A percentile compares a stretch with the other conserved stretches of the same genome.
Conservation (phyloP, 352 stramenopile genomes). For the Globisporangium cystogenes region DNA sequence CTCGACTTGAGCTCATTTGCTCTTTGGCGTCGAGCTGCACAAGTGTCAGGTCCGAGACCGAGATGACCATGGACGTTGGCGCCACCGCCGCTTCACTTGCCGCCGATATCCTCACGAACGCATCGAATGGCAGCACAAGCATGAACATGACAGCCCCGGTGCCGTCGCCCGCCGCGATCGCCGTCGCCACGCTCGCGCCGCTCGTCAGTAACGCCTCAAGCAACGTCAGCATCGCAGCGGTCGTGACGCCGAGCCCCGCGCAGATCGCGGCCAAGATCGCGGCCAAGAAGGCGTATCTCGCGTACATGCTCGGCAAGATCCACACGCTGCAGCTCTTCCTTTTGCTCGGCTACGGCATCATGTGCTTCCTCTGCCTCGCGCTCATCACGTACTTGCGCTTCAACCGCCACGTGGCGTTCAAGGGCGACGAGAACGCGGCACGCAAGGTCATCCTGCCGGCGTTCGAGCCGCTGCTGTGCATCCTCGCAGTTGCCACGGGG, state of each 20-base stretch:
- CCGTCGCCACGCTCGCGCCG: conserved; percentile 1
- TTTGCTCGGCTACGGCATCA: conserved; percentile 49
- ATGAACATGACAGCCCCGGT: background rate
- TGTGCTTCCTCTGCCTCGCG: conserved; percentile 38
- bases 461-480: conserved; percentile 50
- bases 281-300: conserved; percentile 25
- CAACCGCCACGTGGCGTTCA: conserved; percentile 36
- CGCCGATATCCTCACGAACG: conserved; percentile 1
- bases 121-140: background rate
- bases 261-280: conserved; percentile 24
- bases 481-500: conserved; percentile 33
- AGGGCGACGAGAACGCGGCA: conserved; percentile 34
- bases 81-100: background rate
- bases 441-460: conserved; percentile 59
- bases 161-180: background rate
- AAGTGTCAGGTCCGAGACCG: too few relatives aligned
- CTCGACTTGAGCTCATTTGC: too few relatives aligned
- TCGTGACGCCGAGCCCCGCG: conserved; percentile 24
- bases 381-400: conserved; percentile 44
- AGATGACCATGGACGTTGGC: background rate
- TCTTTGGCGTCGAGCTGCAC: too few relatives aligned
- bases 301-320: conserved; percentile 31
- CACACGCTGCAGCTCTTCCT: conserved; percentile 52
- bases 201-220: background rate
- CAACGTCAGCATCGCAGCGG: background rate